A percentile compares a stretch with the other conserved stretches of the same genome.
Conservation (phyloP, 208 protist genomes). For the Phytomonas sp. region DNA sequence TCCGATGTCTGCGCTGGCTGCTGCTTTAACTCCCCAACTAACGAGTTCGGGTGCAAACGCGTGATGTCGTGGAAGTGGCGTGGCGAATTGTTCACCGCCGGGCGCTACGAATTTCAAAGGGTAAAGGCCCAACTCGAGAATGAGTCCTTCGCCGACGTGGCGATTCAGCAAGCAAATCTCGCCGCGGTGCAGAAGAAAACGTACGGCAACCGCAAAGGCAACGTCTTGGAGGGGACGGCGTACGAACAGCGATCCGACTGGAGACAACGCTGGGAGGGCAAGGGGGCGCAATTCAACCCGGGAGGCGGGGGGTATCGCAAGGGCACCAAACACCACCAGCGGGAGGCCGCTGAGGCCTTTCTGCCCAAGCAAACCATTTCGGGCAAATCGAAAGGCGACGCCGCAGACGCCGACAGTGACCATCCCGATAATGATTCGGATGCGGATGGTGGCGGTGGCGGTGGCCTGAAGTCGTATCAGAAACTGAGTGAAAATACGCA, state of each 20-base stretch:
- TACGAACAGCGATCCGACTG: conserved; percentile 67
- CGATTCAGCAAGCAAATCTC: conserved; percentile 79
- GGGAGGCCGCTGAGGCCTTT: conserved; percentile 58
- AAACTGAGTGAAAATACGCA: conserved; percentile 88
- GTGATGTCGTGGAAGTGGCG: conserved; percentile 98
- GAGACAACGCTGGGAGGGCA: not conserved
- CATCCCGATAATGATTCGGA: conserved; percentile 15
- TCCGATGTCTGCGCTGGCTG: conserved; percentile 95
- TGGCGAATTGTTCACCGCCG: conserved; percentile 96
- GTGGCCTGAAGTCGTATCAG: conserved; percentile 67
- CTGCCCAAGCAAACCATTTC: conserved; percentile 3
- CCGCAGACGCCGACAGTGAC: conserved; percentile 15
- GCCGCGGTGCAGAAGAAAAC: conserved; percentile 86
- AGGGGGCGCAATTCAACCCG: not conserved
- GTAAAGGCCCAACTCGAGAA: conserved; percentile 94
- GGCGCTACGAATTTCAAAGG: conserved; percentile 90
- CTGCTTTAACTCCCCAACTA: conserved; percentile 95
- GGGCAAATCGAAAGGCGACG: conserved; percentile 13
- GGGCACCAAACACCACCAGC: conserved; percentile 42
- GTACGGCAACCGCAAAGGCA: conserved; percentile 86
- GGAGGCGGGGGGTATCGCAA: conserved; percentile 54
- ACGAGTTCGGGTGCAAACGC: conserved; percentile 93
- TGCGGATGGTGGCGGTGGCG: conserved; percentile 44
- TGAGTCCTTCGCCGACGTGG: conserved; percentile 84
- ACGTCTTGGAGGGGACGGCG: conserved; percentile 82